Base-by-base conservation (phyloP, 179 eudicot genomes). In the Silene coronaria region DNA sequence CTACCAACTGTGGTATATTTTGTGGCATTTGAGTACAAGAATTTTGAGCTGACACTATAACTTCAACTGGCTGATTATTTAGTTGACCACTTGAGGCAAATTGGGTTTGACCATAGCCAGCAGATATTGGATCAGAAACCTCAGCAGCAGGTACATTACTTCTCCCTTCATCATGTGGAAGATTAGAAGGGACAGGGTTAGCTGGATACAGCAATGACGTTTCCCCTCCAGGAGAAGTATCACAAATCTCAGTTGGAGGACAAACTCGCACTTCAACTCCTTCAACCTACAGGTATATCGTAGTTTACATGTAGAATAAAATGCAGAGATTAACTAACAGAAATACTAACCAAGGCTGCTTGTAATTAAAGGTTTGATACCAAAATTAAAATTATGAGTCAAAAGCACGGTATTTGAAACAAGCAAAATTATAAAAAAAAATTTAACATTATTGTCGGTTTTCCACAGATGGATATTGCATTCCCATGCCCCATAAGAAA, bases 221-320 rank as follows among this genome's bases (percentile, higher is more conserved):
- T 32, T 45, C 80, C 42, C 59, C 75, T 21, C 14, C 51, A 51
- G 45, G 17, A 19, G 21, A 11, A 46, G 36, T 51, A 80, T 32
- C 21, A 14, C 12, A 65, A 6, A 60, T 75, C 24, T 64, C 67
- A 51, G 79, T 14, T 4, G 60, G 57, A 46, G 51, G 58, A 48
- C 45, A 45, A 48, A 21, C 66, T 75, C 5, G 59, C 72, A 75
- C 77, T 48, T 72, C 73, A 36, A 73, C 61, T 72, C 46, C 77
- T 34, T 22, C 68, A 55, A 68, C 76, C 30, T n/a, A 22, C 17
- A 10, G 53, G 71, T 16, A 36, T 28, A 36, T 45, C 55, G 30
- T 16, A 77, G 73, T 28, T 12, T 45, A 42, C 21, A 27, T 24
- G 16, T 22, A 21, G 57, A 71, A 51, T 69, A 57, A 77, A 28